Base-by-base conservation (phyloP, 108 stramenopile genomes). In the Skeletonema menzelii region DNA sequence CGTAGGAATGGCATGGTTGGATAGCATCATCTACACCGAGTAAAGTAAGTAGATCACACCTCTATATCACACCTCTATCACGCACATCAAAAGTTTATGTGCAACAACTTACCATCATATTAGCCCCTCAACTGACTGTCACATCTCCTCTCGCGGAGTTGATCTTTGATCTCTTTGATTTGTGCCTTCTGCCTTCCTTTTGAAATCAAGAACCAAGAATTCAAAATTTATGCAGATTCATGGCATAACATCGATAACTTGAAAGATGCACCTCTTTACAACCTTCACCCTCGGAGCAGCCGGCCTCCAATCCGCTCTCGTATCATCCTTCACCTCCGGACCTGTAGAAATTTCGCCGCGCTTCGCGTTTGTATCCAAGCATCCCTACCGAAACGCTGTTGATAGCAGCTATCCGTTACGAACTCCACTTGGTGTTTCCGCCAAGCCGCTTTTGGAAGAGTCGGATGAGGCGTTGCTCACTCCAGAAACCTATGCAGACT, bases 401-500 rank as follows among this genome's bases (percentile, higher is more conserved):
- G 49, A 53, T 22, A 53, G 22, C 46, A 47, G 5, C 4, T 53
- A 22, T 53, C 22, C 49, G 22, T 53, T 53, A 53, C 49, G 49
- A 53, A 53, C 49, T 53, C 49, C 49, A 22, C 49, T 53, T 22
- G 4, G 49, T 1, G 19, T 22, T 2, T 24, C 20, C 1, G 6
- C 40, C 14, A 42, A 42, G 40, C 1, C 40, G 40, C 49, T 10
- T 53, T 8, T 53, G 19, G 22, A 22, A 53, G 61, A 31, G 61
- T 17, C 30, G n/a, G 64, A 67, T 14, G 63, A 68, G 27, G 19
- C 7, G 0, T 28, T 77, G 4, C 69, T 77, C 53, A 77, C 76
- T 14, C 76, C 76, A 4, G 66, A 57, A 57, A 65, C 47, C 15
- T 77, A 70, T 35, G 76, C 76, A 19, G 30, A 37, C 13, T 70